These are phyloP conservation scores for Periconia sp. DNA, from an alignment of 2,329 filamentous ascomycete genomes.

Conservation along the genomic window DNA sequence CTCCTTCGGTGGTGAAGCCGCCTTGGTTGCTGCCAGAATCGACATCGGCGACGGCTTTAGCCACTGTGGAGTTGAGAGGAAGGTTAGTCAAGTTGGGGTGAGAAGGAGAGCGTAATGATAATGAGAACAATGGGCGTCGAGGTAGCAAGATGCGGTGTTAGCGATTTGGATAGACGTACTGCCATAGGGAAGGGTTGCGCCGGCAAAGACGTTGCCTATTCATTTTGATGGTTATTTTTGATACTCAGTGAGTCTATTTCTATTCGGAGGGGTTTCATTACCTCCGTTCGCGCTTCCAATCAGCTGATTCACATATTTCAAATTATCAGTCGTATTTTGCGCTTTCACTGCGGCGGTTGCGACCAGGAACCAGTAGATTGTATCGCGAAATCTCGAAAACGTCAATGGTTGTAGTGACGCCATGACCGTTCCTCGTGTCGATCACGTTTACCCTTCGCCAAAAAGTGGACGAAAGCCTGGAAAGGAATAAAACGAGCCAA, in stretches of 20 bases:
- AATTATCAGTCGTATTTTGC: constrained; percentile 24
- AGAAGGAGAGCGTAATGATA: too few relatives aligned
- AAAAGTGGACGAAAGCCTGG: too few relatives aligned
- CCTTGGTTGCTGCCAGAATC: constrained; percentile 54
- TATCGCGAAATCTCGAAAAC: too few relatives aligned
- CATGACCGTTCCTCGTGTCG: too few relatives aligned
- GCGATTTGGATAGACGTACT: constrained; percentile 5
- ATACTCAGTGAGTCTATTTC: too few relatives aligned
- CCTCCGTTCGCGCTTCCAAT: constrained; percentile 47
- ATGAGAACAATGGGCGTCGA: too few relatives aligned
- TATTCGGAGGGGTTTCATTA: constrained; percentile 6
- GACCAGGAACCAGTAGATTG: too few relatives aligned
- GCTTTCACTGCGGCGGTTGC: background rate
- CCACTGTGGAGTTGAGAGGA: constrained; percentile 22
- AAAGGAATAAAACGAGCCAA: too few relatives aligned
- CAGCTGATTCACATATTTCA: constrained; percentile 42
- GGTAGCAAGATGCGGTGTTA: too few relatives aligned
- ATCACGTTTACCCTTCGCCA: too few relatives aligned
- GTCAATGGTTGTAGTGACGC: too few relatives aligned
- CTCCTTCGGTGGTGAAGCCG: constrained; percentile 53
- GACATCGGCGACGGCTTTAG: constrained; percentile 49
- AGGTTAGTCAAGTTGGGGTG: too few relatives aligned
- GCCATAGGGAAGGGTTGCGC: constrained; percentile 46
- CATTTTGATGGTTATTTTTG: constrained; percentile 2
- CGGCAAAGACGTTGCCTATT: constrained; percentile 46